Percentiles rank a stretch among this genome's conserved stretches.
phyloP scores from a whole-genome alignment of 441 rosid species.

The Euphorbia schlechtendalii region DNA sequence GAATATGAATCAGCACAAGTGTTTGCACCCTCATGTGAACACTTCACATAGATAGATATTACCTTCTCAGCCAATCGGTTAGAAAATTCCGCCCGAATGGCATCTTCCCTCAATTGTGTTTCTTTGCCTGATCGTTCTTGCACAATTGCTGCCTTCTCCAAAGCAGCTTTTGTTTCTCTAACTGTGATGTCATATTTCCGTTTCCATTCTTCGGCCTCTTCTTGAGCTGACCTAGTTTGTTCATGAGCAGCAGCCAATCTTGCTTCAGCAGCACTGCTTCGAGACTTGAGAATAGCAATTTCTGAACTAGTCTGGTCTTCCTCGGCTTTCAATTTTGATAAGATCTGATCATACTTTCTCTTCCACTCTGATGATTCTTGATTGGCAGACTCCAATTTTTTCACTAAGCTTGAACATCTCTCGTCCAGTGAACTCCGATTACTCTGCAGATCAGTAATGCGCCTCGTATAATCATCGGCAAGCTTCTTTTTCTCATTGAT shows the following conservation, averaged over 20 bases:
- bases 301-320: slow-evolving; percentile 74
- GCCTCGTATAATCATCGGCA: slow-evolving; percentile 71
- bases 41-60: slow-evolving; percentile 14
- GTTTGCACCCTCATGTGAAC: not conserved
- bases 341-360: slow-evolving; percentile 63
- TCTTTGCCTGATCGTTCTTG: slow-evolving; percentile 83
- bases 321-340: slow-evolving; percentile 71
- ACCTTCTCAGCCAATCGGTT: slow-evolving; percentile 66
- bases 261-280: slow-evolving; percentile 92
- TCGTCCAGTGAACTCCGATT: slow-evolving; percentile 70
- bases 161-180: slow-evolving; percentile 84
- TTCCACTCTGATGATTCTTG: slow-evolving; percentile 73
- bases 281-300: slow-evolving; percentile 65
- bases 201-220: slow-evolving; percentile 93
- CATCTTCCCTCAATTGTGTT: slow-evolving; percentile 83
- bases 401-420: slow-evolving; percentile 68
- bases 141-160: slow-evolving; percentile 85
- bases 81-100: slow-evolving; percentile 69
- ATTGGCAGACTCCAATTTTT: slow-evolving; percentile 65
- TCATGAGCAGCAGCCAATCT: slow-evolving; percentile 94
- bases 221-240: slow-evolving; percentile 80
- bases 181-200: slow-evolving; percentile 86
- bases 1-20: not conserved
- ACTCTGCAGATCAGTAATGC: slow-evolving; percentile 74
- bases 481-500: slow-evolving; percentile 85